A percentile compares a stretch with the other conserved stretches of the same genome.
Evolutionary conservation across 495 filamentous ascomycete species (phyloP).

Genomic region (Aeminium ludgeri): DNA sequence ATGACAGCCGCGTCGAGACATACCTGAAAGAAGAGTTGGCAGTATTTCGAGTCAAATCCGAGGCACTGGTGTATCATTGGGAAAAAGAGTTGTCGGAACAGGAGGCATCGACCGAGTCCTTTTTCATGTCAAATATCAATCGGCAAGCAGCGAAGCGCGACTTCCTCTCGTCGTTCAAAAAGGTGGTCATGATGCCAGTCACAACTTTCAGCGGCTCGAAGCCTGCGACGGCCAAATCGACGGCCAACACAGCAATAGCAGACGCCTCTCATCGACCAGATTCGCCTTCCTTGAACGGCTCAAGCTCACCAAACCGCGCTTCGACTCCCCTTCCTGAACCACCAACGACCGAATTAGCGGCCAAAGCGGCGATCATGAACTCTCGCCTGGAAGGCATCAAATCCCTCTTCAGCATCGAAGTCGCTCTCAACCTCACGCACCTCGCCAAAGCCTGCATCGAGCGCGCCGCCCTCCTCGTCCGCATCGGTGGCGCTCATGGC

Average conservation of each 20-base stretch:
- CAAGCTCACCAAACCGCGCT: conserved; percentile 21
- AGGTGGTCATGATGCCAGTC: conserved; percentile 97
- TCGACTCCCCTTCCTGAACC: conserved; percentile 33
- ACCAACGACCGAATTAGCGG: conserved; percentile 80
- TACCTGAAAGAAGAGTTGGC: conserved; percentile 89
- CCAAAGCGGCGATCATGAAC: conserved; percentile 93
- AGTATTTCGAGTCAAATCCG: conserved; percentile 58
- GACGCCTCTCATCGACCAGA: conserved; percentile 6
- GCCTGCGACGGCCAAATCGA: conserved; percentile 11
- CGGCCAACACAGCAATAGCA: not conserved
- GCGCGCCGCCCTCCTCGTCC: conserved; percentile 64
- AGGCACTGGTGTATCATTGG: conserved; percentile 65
- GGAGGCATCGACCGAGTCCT: conserved; percentile 78
- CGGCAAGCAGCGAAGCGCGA: conserved; percentile 91
- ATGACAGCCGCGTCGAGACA: conserved; percentile 82
- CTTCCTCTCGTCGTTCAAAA: conserved; percentile 92
- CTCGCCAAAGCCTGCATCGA: conserved; percentile 80
- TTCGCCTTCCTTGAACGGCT: conserved; percentile 12
- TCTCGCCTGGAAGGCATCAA: conserved; percentile 82
- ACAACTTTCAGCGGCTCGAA: conserved; percentile 46
- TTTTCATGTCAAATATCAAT: conserved; percentile 87
- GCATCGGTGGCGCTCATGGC: conserved; percentile 53
- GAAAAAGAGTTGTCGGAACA: conserved; percentile 81
- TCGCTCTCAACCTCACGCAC: conserved; percentile 79
- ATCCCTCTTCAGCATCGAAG: conserved; percentile 88